A percentile compares a stretch with the other conserved stretches of the same genome.
phyloP scores from a whole-genome alignment of 495 filamentous ascomycete species.

The Neurospora discreta region DNA sequence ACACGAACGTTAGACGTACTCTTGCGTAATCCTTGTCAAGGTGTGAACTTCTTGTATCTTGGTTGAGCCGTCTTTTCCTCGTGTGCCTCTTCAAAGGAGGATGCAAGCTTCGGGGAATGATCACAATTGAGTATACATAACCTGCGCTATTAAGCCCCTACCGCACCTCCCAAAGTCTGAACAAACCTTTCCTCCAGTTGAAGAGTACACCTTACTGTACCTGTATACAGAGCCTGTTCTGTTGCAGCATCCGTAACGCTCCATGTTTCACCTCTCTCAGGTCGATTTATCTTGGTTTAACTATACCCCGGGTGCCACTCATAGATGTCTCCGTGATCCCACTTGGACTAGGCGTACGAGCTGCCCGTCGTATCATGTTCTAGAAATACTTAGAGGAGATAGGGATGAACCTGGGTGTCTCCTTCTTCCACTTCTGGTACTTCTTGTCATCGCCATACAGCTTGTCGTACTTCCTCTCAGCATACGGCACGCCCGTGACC shows the following conservation, averaged over 20 bases:
- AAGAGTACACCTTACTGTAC: not conserved
- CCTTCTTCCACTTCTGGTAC: conserved; percentile 55
- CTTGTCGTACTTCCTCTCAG: conserved; percentile 55
- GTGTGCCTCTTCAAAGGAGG: not conserved
- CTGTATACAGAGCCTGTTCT: not conserved
- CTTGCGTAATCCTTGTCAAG: not conserved
- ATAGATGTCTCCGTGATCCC: not conserved
- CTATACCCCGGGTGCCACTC: not conserved
- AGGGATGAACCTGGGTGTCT: conserved; percentile 54
- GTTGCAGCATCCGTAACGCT: not conserved
- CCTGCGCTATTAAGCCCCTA: not conserved
- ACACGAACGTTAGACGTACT: not conserved
- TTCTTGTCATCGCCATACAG: conserved; percentile 51
- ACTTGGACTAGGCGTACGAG: not conserved
- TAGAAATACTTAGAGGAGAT: conserved; percentile 8
- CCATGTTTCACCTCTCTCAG: not conserved
- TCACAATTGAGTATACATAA: not conserved
- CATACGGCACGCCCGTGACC: conserved; percentile 48
- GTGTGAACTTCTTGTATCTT: not conserved
- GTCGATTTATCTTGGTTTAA: not conserved
- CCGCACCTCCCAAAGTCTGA: not conserved
- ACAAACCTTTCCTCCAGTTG: not conserved
- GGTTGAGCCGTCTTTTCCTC: not conserved
- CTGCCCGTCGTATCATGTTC: not conserved
- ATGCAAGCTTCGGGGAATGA: not conserved